Conservation (phyloP, 1,139 yeast species). For the Geotrichum europaeum region DNA sequence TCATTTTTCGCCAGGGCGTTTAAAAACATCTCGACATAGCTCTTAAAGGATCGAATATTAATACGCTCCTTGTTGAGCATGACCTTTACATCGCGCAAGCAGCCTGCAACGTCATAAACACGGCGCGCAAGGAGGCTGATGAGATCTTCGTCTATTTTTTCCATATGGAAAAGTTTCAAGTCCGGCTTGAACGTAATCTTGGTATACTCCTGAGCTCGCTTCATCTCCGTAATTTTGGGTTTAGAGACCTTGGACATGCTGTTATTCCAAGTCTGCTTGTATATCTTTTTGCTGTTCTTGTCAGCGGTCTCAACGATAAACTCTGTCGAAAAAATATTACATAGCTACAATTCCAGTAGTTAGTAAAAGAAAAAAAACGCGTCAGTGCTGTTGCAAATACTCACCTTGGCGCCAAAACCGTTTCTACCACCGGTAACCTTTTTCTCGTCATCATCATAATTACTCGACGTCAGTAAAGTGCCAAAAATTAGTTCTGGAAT, state of each 20-base stretch:
- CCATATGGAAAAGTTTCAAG: conserved; percentile 78
- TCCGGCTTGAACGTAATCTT: conserved; percentile 89
- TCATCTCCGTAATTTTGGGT: conserved; percentile 62
- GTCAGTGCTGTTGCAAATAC: conserved; percentile 4
- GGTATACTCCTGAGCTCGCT: conserved; percentile 68
- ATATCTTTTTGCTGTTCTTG: conserved; percentile 51
- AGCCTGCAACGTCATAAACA: conserved; percentile 93
- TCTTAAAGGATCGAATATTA: conserved; percentile 68
- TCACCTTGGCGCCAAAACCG: conserved; percentile 89
- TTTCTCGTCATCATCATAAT: conserved; percentile 90
- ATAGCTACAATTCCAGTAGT: conserved; percentile 38
- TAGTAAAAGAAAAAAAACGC: background rate
- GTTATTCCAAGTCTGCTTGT: conserved; percentile 77
- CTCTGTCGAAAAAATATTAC: conserved; percentile 86
- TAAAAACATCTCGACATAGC: conserved; percentile 84
- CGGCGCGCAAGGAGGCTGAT: conserved; percentile 84
- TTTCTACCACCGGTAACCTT: conserved; percentile 99
- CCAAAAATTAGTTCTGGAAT: conserved; percentile 97
- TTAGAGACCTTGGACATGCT: conserved; percentile 78
- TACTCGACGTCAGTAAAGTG: conserved; percentile 86
- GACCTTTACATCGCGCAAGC: conserved; percentile 80
- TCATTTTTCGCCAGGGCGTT: conserved; percentile 53
- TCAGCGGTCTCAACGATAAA: conserved; percentile 90
- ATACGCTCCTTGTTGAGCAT: conserved; percentile 70
- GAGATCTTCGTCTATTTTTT: conserved; percentile 68